Evolutionary conservation across 768 basidiomycete species (phyloP).

Genomic region (Mycena alexandri): DNA sequence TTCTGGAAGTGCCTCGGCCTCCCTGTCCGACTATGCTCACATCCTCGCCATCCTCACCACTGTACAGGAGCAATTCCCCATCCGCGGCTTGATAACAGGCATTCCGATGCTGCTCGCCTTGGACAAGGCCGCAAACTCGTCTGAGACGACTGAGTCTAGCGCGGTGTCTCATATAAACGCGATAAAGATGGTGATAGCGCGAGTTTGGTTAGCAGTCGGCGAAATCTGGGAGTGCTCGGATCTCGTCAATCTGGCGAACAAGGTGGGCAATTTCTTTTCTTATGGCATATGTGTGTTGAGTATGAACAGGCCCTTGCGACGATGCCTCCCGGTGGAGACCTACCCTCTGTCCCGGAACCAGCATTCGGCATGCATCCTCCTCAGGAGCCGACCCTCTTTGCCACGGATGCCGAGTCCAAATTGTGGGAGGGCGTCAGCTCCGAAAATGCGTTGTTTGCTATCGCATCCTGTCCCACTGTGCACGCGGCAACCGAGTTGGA

Average conservation of each 20-base stretch:
- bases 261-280: conserved; percentile 55
- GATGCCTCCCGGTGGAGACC: conserved; percentile 44
- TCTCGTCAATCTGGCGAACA: conserved; percentile 65
- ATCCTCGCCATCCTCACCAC: conserved; percentile 75
- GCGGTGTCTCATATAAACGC: conserved; percentile 60
- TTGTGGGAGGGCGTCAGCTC: conserved; percentile 63
- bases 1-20: conserved; percentile 65
- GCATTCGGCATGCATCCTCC: conserved; percentile 60
- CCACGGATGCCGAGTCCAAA: conserved; percentile 42
- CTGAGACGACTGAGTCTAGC: conserved; percentile 55
- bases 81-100: conserved; percentile 80
- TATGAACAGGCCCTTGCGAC: conserved; percentile 58
- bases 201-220: conserved; percentile 78
- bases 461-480: conserved; percentile 66
- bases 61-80: conserved; percentile 79
- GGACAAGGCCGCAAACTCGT: conserved; percentile 62
- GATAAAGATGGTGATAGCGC: conserved; percentile 73
- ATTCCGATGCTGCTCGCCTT: conserved; percentile 90
- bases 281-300: conserved; percentile 30
- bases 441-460: conserved; percentile 65
- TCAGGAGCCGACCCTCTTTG: conserved; percentile 58
- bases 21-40: conserved; percentile 79
- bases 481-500: conserved; percentile 78
- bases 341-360: conserved; percentile 29
- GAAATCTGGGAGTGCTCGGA: conserved; percentile 75